A percentile compares a stretch with the other conserved stretches of the same genome.
Conservation (phyloP, 2,329 filamentous ascomycete genomes). For the Fusarium acutatum region DNA sequence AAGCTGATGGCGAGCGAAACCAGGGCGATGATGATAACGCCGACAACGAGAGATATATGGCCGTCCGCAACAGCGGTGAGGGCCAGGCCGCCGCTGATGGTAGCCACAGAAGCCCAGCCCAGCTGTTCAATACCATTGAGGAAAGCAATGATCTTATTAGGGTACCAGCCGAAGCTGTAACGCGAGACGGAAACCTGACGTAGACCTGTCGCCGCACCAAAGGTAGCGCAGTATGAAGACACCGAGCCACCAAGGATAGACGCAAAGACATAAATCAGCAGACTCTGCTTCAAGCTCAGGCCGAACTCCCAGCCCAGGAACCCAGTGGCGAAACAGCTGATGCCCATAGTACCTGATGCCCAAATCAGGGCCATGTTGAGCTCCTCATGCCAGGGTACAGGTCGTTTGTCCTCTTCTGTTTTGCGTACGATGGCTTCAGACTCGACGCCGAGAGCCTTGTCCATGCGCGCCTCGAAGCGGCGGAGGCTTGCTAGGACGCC, state of each 20-base stretch:
- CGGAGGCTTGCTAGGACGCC: not conserved
- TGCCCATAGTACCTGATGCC: conserved; percentile 2
- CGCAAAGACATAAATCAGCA: not conserved
- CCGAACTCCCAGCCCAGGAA: conserved; percentile 7
- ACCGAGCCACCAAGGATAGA: conserved; percentile 6
- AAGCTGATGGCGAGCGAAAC: conserved; percentile 10
- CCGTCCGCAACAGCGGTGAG: not conserved
- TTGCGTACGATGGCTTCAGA: conserved; percentile 1
- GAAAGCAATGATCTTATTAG: conserved; percentile 3
- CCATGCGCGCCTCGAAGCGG: conserved; percentile 6
- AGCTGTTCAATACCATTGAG: conserved; percentile 4
- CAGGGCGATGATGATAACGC: conserved; percentile 1
- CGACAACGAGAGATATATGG: not conserved
- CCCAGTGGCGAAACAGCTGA: conserved; percentile 5
- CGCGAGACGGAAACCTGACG: conserved; percentile 1
- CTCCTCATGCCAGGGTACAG: not conserved
- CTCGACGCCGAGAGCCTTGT: not conserved
- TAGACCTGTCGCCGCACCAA: not conserved
- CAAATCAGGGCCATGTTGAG: conserved; percentile 9
- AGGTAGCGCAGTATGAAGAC: not conserved
- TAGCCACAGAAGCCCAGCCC: conserved; percentile 8
- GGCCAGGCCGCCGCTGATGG: not conserved
- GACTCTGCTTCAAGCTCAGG: conserved; percentile 8
- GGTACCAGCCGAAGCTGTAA: conserved; percentile 8
- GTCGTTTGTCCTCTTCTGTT: conserved; percentile 3